Evolutionary conservation across 805 yeast genomes (phyloP), one percentile per base, ranked within the genome.

Genomic region (Candida succiphila): DNA sequence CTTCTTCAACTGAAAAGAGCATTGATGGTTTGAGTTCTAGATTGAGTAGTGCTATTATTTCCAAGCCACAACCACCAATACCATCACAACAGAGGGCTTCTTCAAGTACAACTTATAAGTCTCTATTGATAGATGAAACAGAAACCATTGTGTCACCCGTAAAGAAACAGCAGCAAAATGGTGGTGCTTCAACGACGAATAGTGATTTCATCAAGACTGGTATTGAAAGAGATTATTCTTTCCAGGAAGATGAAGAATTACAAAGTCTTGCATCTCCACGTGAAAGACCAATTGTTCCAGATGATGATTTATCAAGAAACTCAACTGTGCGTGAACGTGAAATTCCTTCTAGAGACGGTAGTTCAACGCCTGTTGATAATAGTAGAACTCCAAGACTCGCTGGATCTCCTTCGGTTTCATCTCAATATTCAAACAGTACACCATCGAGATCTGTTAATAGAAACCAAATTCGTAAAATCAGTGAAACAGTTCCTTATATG

Each of bases 401-500:
- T 3, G 18, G 40, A 17, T 46, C 58, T 3, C 50, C 57, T 1
- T 41, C 49, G 13, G 31, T 42, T 5, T 38, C 40, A 17, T 44
- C 43, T 16, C 44, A 41, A 30, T 41, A 39, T 30, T 46, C 50
- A 9, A 39, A 42, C 10, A 44, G 53, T 17, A 57, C 58, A 12
- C 35, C 25, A 18, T 36, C 42, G 12, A 33, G 34, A 23, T 40
- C 45, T 17, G 48, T 51, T 27, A 69, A 69, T 33, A 70, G 84
- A 41, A 67, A 67, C 42, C 83, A 80, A 55, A 60, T 83, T 42
- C 67, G 94, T 50, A 82, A 78, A 49, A 75, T 83, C 36, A 78
- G 87, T 28, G 89, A 81, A 49, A 83, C 92, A 2, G 84, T 83
- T 17, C 94, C 94, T n/a, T 83, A 83, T 45, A 79, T 81, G 23